Evolutionary conservation across 345 rosid species (phyloP).

Genomic region (Citrus cavaleriei): DNA sequence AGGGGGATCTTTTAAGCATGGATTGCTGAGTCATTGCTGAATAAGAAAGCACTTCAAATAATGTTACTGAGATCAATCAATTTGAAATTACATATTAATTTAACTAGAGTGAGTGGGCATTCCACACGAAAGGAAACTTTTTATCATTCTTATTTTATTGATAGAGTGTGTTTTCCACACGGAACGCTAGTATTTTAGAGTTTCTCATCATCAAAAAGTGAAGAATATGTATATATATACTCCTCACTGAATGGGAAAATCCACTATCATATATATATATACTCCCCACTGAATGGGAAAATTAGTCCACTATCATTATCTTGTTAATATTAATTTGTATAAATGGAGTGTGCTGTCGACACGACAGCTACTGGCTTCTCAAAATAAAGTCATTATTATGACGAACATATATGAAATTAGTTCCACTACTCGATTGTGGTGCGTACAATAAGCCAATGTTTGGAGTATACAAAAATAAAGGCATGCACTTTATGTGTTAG

Average conservation of each 20-base stretch:
- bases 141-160: not conserved
- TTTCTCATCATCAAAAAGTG: not conserved
- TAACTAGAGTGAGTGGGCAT: not conserved
- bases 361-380: slow-evolving; percentile 7
- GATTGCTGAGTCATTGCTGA: slow-evolving; percentile 20
- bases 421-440: not conserved
- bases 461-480: not conserved
- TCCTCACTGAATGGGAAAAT: not conserved
- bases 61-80: not conserved
- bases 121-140: slow-evolving; percentile 7
- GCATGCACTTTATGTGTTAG: not conserved
- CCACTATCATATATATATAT: not conserved
- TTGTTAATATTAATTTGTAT: not conserved
- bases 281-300: not conserved
- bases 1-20: not conserved
- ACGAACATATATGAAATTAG: not conserved
- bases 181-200: not conserved
- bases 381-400: not conserved
- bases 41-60: slow-evolving; percentile 1
- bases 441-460: not conserved
- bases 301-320: not conserved
- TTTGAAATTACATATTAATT: not conserved
- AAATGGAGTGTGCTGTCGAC: slow-evolving; percentile 9
- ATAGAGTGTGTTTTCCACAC: slow-evolving; percentile 4
- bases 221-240: not conserved